These are phyloP conservation scores for Apiotrichum montevideense DNA, from an alignment of 1,284 basidiomycete genomes.

Conservation along the genomic window DNA sequence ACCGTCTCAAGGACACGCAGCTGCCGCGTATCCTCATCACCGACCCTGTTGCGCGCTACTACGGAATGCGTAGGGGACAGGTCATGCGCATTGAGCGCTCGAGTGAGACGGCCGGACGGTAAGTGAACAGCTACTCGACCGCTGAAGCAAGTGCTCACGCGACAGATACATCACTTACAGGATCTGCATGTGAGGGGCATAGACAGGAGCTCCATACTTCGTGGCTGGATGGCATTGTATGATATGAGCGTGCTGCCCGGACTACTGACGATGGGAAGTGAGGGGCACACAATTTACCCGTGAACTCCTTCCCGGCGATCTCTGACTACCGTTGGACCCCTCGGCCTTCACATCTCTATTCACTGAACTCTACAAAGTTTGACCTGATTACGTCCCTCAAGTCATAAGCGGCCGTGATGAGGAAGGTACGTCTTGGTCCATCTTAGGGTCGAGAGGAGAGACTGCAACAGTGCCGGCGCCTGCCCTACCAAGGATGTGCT, in stretches of 20 bases:
- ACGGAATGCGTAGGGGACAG: constrained; percentile 88
- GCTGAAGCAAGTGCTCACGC: not conserved
- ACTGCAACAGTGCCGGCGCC: too few relatives aligned
- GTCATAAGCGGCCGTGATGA: too few relatives aligned
- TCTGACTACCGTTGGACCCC: not conserved
- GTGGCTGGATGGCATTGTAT: constrained; percentile 6
- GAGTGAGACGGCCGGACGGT: constrained; percentile 93
- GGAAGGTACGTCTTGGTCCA: too few relatives aligned
- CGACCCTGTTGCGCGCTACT: constrained; percentile 96
- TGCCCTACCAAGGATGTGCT: too few relatives aligned
- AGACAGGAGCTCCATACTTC: not conserved
- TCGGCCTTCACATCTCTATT: too few relatives aligned
- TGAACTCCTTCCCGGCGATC: not conserved
- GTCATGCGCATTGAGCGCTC: constrained; percentile 98
- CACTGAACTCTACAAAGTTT: too few relatives aligned
- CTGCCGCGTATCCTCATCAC: constrained; percentile 91
- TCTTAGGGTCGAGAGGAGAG: too few relatives aligned
- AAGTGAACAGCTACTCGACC: constrained; percentile 8
- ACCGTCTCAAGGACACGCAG: constrained; percentile 96
- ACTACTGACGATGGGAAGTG: not conserved
- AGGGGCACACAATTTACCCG: too few relatives aligned
- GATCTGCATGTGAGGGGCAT: constrained; percentile 41
- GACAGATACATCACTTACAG: constrained; percentile 46
- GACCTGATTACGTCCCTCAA: too few relatives aligned
- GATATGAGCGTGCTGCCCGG: not conserved